A percentile compares a stretch with the other conserved stretches of the same genome.
phyloP scores from a whole-genome alignment of 179 eudicot genomes.

The Heliamphora pulchella region DNA sequence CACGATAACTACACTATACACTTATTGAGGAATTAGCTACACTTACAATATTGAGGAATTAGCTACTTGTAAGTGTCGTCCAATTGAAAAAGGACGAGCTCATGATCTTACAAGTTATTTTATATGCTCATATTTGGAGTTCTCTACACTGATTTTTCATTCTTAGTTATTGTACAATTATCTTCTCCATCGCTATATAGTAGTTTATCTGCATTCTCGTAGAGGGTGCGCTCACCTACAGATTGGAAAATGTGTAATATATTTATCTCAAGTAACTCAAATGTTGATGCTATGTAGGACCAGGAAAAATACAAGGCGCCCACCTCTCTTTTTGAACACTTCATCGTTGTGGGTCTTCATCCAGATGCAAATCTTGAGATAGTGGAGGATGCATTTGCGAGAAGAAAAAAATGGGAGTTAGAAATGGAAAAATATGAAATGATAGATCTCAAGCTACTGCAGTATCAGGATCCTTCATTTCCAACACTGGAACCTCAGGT shows the following conservation, averaged over 20 bases:
- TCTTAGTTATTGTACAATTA: not conserved
- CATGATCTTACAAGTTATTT: not conserved
- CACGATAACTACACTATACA: too few relatives aligned
- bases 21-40: too few relatives aligned
- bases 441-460: conserved; percentile 31
- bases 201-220: not conserved
- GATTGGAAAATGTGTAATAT: conserved; percentile 2
- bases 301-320: conserved; percentile 63
- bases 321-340: conserved; percentile 79
- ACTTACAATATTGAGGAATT: not conserved
- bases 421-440: conserved; percentile 34
- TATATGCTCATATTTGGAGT: too few relatives aligned
- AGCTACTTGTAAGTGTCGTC: not conserved
- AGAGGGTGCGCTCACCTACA: not conserved
- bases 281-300: conserved; percentile 43
- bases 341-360: conserved; percentile 73
- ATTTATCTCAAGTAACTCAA: conserved; percentile 7
- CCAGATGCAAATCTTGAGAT: conserved; percentile 77
- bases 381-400: conserved; percentile 75
- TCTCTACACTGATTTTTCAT: not conserved
- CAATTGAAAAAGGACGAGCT: not conserved
- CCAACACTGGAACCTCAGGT: conserved; percentile 91
- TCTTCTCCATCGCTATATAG: not conserved
- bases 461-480: conserved; percentile 37
- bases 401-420: conserved; percentile 63